Evolutionary conservation across 805 yeast genomes (phyloP), one percentile per base, ranked within the genome.

Genomic region (Starmera dryadoides): DNA sequence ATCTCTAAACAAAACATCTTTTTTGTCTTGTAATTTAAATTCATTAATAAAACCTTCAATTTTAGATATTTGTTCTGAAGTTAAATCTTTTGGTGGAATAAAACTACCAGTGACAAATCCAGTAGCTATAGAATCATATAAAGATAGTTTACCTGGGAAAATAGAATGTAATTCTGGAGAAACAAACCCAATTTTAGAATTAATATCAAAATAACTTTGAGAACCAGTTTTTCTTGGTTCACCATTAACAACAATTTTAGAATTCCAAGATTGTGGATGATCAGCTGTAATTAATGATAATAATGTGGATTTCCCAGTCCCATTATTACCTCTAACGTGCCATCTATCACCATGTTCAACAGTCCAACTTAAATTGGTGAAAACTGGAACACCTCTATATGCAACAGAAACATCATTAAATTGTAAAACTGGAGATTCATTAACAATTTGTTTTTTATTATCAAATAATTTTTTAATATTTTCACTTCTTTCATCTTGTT

Each of bases 191-290:
- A 93, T 85, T n/a, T 59, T 52, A 34, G 73, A 71, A 60, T 91
- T 91, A 43, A 86, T 79, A 36, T 81, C 84, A 53, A 86, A 87
- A 55, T 83, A 89, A 43, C 77, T 79, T 14, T 81, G 75, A 30
- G 63, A 67, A 2, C 98, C 98, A 0, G 89, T 79, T 42, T 71
- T 72, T 31, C 97, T 71, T 8, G 79, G 73, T 25, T 70, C 69
- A 0, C 88, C 87, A 48, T 82, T 71, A 34, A 87, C 65, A 7
- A 64, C 60, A 18, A 93, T 70, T 18, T 72, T 75, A 5, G 77
- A 71, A 48, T 77, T 81, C 98, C 98, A 91, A 2, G 96, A 81
- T 60, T 91, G 96, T 1, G 98, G 98, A 56, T 91, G 98, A 51
- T 91, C 98, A 4, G 95, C 88, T 0, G 96, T 88, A 22, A 91